Evolutionary conservation across 225 moss, liverwort and hornwort genomes (phyloP).

Genomic region (Polytrichum formosum): DNA sequence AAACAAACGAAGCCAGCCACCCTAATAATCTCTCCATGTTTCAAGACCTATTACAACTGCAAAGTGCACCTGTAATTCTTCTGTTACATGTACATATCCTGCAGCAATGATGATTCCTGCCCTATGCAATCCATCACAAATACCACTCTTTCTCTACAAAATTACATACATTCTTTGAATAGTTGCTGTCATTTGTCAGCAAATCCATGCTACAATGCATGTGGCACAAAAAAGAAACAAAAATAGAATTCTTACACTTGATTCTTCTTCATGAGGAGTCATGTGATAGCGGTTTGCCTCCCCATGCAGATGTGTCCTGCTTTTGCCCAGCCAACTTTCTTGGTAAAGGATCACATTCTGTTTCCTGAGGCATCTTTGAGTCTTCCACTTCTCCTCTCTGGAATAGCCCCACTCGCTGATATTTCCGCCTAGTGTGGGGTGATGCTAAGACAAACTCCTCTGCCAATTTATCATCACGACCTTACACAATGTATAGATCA

Average conservation of each 20-base stretch:
- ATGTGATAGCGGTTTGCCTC: conserved; percentile 26
- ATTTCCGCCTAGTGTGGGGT: conserved; percentile 20
- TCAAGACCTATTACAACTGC: too few relatives aligned
- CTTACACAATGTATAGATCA: conserved; percentile 21
- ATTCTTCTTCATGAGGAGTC: conserved; percentile 30
- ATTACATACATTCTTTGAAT: too few relatives aligned
- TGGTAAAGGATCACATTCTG: conserved; percentile 5
- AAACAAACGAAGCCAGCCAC: too few relatives aligned
- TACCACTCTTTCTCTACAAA: too few relatives aligned
- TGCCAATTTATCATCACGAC: conserved; percentile 24
- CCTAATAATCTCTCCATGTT: background rate
- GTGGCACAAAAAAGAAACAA: background rate
- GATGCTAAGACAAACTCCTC: conserved; percentile 20
- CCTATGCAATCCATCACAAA: too few relatives aligned
- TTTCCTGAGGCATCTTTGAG: conserved; percentile 18
- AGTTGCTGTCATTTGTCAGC: background rate
- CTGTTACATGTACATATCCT: too few relatives aligned
- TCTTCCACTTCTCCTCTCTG: conserved; percentile 14
- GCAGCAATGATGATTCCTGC: too few relatives aligned
- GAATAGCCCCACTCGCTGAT: conserved; percentile 18
- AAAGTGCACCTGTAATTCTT: too few relatives aligned
- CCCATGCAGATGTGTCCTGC: conserved; percentile 11
- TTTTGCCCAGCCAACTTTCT: conserved; percentile 3
- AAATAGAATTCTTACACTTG: conserved; percentile 41
- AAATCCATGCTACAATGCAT: background rate